These are phyloP conservation scores for Senna tora DNA, from an alignment of 306 rosid genomes.

Conservation along the genomic window DNA sequence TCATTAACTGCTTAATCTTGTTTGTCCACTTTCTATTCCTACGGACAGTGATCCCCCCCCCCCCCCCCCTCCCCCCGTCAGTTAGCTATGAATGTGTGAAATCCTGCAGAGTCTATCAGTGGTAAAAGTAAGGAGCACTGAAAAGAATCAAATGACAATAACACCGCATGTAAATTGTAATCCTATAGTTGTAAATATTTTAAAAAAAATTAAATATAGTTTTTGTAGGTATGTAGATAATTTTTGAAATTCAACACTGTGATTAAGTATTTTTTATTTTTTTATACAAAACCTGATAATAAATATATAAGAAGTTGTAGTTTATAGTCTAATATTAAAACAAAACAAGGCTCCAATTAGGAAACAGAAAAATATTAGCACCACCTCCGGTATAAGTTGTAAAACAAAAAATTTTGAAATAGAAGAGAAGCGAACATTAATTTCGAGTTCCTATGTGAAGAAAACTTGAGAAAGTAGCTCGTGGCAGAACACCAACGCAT, in stretches of 20 bases:
- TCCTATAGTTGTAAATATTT: neutral
- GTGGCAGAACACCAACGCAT: neutral
- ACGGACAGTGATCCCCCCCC: neutral
- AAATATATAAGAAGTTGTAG: too few relatives aligned
- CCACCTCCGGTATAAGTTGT: neutral
- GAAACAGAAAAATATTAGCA: neutral
- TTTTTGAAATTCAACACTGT: too few relatives aligned
- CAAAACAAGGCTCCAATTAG: neutral
- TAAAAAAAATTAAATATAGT: too few relatives aligned
- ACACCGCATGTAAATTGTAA: neutral
- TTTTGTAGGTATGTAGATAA: too few relatives aligned
- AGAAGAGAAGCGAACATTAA: conserved; percentile 10
- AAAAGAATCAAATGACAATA: neutral
- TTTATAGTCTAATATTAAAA: neutral
- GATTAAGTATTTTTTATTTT: too few relatives aligned
- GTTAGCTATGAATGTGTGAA: neutral
- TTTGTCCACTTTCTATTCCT: neutral
- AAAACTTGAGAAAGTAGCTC: neutral
- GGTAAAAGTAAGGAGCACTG: neutral
- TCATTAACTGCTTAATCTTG: neutral
- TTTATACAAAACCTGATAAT: too few relatives aligned
- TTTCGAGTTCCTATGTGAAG: neutral
- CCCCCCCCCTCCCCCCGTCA: too few relatives aligned
- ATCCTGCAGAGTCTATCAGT: neutral
- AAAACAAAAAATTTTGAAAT: neutral